phyloP scores from a whole-genome alignment of 805 yeast species.

The Yarrowia deformans region DNA sequence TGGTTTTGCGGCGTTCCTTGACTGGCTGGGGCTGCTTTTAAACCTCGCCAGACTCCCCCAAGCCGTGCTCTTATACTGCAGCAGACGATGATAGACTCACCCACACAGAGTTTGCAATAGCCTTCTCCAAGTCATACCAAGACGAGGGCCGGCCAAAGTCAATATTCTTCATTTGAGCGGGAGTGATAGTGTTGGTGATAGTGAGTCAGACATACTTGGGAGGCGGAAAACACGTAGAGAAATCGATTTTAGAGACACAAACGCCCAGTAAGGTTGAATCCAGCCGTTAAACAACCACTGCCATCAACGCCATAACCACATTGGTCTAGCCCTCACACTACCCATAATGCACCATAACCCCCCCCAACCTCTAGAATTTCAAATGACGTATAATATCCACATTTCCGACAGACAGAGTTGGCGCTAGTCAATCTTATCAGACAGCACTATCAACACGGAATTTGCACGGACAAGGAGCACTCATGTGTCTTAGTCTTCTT shows the following conservation, averaged over 20 bases:
- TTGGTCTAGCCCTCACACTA: neutral
- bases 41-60: neutral
- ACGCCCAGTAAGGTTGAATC: too few relatives aligned
- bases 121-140: constrained; percentile 10
- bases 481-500: too few relatives aligned
- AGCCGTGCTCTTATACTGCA: neutral
- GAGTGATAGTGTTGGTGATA: neutral
- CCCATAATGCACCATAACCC: too few relatives aligned
- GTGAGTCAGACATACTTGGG: neutral
- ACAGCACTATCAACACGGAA: neutral
- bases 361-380: too few relatives aligned
- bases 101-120: constrained; percentile 1
- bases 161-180: too few relatives aligned
- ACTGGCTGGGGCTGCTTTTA: neutral
- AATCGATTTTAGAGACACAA: too few relatives aligned
- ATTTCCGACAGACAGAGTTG: constrained; percentile 1
- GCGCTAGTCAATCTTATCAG: constrained; percentile 17
- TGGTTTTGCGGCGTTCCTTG: neutral
- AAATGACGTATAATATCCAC: neutral
- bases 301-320: too few relatives aligned
- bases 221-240: too few relatives aligned
- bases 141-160: neutral
- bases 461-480: too few relatives aligned
- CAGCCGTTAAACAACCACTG: too few relatives aligned
- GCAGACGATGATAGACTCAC: neutral